phyloP scores from a whole-genome alignment of 192 early-diverging fungal genomes.

The Backusella circina region DNA sequence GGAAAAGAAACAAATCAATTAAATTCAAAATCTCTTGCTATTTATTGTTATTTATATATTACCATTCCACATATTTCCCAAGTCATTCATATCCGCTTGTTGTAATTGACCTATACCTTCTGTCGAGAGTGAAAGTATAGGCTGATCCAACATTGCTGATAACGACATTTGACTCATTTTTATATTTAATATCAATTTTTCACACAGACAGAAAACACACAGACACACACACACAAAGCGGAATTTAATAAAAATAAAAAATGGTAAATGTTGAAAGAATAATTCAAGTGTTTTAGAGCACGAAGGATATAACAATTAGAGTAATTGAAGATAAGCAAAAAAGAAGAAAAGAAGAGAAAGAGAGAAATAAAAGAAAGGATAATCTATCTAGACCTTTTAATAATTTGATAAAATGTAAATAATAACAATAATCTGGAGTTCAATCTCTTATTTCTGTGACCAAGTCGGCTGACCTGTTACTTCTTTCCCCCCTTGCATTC shows the following conservation, averaged over 20 bases:
- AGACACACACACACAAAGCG: not conserved
- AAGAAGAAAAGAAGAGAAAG: not conserved
- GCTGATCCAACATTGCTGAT: slow-evolving; percentile 2
- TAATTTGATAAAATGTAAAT: slow-evolving; percentile 7
- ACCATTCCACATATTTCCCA: slow-evolving; percentile 19
- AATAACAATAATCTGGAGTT: slow-evolving; percentile 4
- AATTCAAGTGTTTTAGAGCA: not conserved
- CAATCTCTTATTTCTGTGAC: not conserved
- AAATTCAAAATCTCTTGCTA: not conserved
- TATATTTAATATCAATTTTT: not conserved
- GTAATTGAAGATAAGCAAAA: not conserved
- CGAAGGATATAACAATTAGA: not conserved
- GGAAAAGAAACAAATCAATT: not conserved
- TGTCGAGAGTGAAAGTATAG: slow-evolving; percentile 11
- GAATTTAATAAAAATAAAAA: not conserved
- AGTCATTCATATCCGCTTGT: slow-evolving; percentile 4
- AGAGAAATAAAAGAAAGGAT: not conserved
- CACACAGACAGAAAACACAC: not conserved
- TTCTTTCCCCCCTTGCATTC: not conserved
- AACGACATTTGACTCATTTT: not conserved
- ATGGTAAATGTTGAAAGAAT: no score
- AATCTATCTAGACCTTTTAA: not conserved
- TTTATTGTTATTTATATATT: not conserved
- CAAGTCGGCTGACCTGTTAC: slow-evolving; percentile 3
- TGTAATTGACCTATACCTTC: slow-evolving; percentile 5